These are phyloP conservation scores for Tetrapisispora fleetii DNA, from an alignment of 805 yeast genomes.

Conservation along the genomic window DNA sequence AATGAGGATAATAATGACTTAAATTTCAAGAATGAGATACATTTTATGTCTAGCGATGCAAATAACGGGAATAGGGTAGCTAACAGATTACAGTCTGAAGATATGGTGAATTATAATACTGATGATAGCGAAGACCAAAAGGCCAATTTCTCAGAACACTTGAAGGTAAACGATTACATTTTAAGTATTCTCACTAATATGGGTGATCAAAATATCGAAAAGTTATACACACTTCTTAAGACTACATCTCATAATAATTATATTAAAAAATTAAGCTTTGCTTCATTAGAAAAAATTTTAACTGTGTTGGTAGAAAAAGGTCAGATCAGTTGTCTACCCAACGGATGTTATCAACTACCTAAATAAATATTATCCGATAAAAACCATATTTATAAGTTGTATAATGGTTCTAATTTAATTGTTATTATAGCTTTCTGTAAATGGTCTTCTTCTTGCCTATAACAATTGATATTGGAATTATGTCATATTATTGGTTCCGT, in stretches of 20 bases:
- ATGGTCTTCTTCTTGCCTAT: no score
- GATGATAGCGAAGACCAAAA: background rate
- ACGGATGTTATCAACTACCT: conserved; percentile 11
- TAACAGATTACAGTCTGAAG: background rate
- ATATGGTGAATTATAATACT: background rate
- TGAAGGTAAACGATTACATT: background rate
- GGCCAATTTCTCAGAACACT: background rate
- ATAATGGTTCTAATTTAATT: background rate
- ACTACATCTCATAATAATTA: conserved; percentile 45
- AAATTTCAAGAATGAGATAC: background rate
- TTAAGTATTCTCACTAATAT: conserved; percentile 47
- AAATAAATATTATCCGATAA: background rate
- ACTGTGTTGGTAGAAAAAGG: conserved; percentile 13
- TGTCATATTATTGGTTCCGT: no score
- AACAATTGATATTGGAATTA: no score
- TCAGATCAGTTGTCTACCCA: conserved; percentile 7
- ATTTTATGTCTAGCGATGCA: background rate
- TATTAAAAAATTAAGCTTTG: conserved; percentile 7
- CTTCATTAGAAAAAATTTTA: conserved; percentile 10
- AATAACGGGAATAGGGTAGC: background rate
- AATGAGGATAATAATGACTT: background rate
- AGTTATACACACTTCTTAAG: conserved; percentile 44
- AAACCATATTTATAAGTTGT: background rate
- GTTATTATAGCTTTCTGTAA: no score
- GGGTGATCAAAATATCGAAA: conserved; percentile 38